Evolutionary conservation across 176 grass and related monocot genomes (phyloP).

Genomic region (Musa beccarii): DNA sequence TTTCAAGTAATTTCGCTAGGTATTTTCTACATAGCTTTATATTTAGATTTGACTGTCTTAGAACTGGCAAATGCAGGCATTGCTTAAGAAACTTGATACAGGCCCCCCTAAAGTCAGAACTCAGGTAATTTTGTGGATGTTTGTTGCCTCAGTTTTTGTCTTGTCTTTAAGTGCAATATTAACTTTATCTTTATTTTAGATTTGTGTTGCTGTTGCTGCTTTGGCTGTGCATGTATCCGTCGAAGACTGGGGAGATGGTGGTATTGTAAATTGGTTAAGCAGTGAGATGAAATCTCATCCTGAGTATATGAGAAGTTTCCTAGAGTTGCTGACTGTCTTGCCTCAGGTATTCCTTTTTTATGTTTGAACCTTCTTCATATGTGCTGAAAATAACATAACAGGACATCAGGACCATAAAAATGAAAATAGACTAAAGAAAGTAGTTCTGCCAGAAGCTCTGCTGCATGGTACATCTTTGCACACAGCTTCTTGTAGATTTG

Average conservation of each 20-base stretch:
- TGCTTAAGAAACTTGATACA: constrained; percentile 81
- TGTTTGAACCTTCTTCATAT: neutral
- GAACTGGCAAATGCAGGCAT: constrained; percentile 36
- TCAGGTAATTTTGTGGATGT: constrained; percentile 46
- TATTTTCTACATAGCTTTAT: neutral
- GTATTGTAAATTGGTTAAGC: constrained; percentile 84
- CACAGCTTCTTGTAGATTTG: too few species aligned
- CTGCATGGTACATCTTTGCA: too few species aligned
- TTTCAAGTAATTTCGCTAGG: neutral
- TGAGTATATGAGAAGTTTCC: constrained; percentile 71
- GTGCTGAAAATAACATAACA: neutral
- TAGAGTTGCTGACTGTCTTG: constrained; percentile 81
- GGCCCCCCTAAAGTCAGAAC: constrained; percentile 95
- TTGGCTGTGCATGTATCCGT: constrained; percentile 90
- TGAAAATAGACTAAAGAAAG: too few species aligned
- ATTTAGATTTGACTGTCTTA: neutral
- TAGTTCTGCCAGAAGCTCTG: too few species aligned
- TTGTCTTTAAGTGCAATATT: constrained; percentile 15
- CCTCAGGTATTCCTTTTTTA: constrained; percentile 52
- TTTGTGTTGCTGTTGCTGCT: constrained; percentile 94
- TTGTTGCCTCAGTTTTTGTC: constrained; percentile 23
- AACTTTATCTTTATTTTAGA: constrained; percentile 44
- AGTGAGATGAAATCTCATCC: constrained; percentile 88
- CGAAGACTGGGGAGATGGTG: constrained; percentile 94
- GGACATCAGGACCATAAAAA: neutral